phyloP scores from a whole-genome alignment of 2,329 filamentous ascomycete genomes.

The Aureobasidium sp. region DNA sequence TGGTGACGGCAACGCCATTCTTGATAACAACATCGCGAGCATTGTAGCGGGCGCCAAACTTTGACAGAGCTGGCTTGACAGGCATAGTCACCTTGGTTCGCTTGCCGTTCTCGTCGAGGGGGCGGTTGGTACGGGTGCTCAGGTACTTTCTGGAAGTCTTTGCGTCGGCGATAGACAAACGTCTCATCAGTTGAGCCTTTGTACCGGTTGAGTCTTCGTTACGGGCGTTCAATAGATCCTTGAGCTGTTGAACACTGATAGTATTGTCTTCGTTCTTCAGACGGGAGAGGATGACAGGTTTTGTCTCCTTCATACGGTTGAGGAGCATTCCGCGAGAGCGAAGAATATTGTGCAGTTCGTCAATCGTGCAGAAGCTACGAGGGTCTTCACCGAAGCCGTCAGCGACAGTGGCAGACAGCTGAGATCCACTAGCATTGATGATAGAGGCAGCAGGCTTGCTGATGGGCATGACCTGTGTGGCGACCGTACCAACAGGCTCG shows the following conservation, averaged over 20 bases:
- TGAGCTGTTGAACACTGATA: slow-evolving; percentile 30
- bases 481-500: background rate
- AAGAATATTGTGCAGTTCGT: slow-evolving; percentile 23
- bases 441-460: background rate
- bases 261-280: slow-evolving; percentile 30
- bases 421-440: background rate
- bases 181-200: slow-evolving; percentile 28
- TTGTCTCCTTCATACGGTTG: slow-evolving; percentile 25
- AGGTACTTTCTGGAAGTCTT: slow-evolving; percentile 16
- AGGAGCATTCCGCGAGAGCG: slow-evolving; percentile 24
- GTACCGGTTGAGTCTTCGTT: slow-evolving; percentile 29
- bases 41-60: background rate
- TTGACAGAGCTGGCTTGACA: background rate
- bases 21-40: slow-evolving; percentile 12
- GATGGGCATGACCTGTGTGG: background rate
- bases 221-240: slow-evolving; percentile 29
- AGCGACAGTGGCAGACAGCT: background rate
- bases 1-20: background rate
- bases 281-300: slow-evolving; percentile 21
- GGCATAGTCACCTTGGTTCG: background rate
- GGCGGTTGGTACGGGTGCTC: background rate
- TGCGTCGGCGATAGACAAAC: slow-evolving; percentile 33
- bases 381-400: slow-evolving; percentile 23
- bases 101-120: slow-evolving; percentile 8
- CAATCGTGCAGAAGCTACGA: slow-evolving; percentile 21